phyloP scores from a whole-genome alignment of 768 basidiomycete species.

The Guyanaporus albipodus region DNA sequence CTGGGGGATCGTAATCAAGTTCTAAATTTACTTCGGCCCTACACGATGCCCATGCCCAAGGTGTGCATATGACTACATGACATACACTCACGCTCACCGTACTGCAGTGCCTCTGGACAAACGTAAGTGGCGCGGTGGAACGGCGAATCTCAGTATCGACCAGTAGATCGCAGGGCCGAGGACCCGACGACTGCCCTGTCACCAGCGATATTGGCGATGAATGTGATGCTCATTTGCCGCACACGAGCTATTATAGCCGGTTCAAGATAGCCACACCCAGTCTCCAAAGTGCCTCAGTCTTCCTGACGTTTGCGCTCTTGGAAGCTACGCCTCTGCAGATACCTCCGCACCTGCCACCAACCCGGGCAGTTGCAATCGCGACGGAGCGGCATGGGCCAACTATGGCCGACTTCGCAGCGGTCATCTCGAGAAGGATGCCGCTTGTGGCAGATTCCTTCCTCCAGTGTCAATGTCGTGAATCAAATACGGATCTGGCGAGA shows the following conservation, averaged over 20 bases:
- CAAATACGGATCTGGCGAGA: slow-evolving; percentile 28
- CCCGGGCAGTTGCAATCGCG: slow-evolving; percentile 42
- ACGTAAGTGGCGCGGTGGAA: slow-evolving; percentile 27
- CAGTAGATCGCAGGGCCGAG: slow-evolving; percentile 22
- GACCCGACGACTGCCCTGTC: slow-evolving; percentile 7
- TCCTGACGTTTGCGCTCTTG: slow-evolving; percentile 49
- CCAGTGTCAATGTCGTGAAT: slow-evolving; percentile 26
- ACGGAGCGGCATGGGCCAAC: slow-evolving; percentile 50
- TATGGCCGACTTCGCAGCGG: slow-evolving; percentile 45
- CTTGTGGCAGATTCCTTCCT: slow-evolving; percentile 46
- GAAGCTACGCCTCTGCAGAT: slow-evolving; percentile 42
- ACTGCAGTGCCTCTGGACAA: slow-evolving; percentile 20
- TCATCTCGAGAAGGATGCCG: slow-evolving; percentile 42
- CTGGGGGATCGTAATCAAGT: slow-evolving; percentile 39
- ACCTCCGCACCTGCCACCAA: slow-evolving; percentile 50
- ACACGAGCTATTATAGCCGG: slow-evolving; percentile 19
- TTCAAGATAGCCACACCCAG: slow-evolving; percentile 32
- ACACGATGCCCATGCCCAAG: slow-evolving; percentile 28
- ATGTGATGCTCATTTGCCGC: slow-evolving; percentile 8
- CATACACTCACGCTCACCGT: slow-evolving; percentile 15
- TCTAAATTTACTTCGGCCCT: slow-evolving; percentile 40
- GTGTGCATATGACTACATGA: slow-evolving; percentile 23
- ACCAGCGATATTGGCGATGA: slow-evolving; percentile 7
- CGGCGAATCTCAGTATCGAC: slow-evolving; percentile 17
- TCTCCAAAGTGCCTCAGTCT: slow-evolving; percentile 44